Percentiles rank a stretch among this genome's conserved stretches.
Conservation (phyloP, 192 early-diverging fungal genomes). For the Kickxella alabastrina region DNA sequence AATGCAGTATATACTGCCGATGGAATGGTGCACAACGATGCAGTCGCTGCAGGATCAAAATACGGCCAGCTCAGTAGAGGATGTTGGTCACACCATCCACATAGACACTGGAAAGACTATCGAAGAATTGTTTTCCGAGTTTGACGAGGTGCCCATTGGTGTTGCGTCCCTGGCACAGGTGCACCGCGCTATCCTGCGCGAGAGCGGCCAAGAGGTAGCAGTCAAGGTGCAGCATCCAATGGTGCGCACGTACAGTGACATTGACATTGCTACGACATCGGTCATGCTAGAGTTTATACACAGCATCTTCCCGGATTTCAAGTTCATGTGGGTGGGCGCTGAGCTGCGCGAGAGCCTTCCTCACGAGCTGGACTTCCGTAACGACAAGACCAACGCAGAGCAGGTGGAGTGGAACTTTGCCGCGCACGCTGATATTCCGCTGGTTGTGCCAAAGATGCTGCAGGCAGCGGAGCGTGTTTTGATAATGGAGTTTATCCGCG, state of each 20-base stretch:
- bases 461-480: constrained; percentile 75
- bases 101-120: constrained; percentile 65
- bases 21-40: constrained; percentile 87
- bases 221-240: constrained; percentile 92
- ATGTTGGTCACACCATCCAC: constrained; percentile 65
- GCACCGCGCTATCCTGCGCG: constrained; percentile 68
- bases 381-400: constrained; percentile 74
- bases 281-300: constrained; percentile 63
- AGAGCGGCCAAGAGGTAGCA: constrained; percentile 71
- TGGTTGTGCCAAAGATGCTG: constrained; percentile 76
- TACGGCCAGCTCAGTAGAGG: constrained; percentile 67
- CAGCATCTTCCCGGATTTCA: constrained; percentile 82
- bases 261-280: constrained; percentile 75
- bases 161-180: constrained; percentile 94
- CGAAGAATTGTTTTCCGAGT: constrained; percentile 65
- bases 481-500: constrained; percentile 82
- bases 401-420: constrained; percentile 63
- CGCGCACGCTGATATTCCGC: constrained; percentile 32
- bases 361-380: constrained; percentile 79
- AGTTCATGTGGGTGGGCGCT: constrained; percentile 84
- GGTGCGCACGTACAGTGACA: constrained; percentile 67
- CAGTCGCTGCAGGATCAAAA: constrained; percentile 77
- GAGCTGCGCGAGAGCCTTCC: constrained; percentile 84
- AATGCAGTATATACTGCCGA: constrained; percentile 81
- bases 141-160: constrained; percentile 84